A percentile compares a stretch with the other conserved stretches of the same genome.
Evolutionary conservation across 495 filamentous ascomycete species (phyloP).

Genomic region (Parathielavia appendiculata): DNA sequence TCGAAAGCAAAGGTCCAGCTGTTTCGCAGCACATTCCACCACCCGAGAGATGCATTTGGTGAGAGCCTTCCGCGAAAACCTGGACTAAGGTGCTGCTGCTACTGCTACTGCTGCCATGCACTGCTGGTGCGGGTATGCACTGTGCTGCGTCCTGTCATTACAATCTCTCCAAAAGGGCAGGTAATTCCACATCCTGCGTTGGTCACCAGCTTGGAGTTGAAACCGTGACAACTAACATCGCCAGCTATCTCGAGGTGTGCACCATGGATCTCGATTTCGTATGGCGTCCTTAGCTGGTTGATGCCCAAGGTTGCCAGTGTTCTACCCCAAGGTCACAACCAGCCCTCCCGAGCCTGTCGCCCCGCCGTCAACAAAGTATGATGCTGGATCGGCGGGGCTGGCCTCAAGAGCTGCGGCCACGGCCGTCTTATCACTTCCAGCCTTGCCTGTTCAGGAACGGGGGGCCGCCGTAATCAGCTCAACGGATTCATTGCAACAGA

Average conservation of each 20-base stretch:
- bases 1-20: background rate
- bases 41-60: background rate
- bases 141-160: background rate
- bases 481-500: background rate
- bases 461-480: background rate
- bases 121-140: background rate
- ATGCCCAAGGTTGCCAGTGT: slow-evolving; percentile 1
- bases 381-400: slow-evolving; percentile 22
- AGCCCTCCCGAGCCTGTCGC: slow-evolving; percentile 17
- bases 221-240: background rate
- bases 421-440: slow-evolving; percentile 19
- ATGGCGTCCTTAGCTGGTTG: background rate
- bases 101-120: slow-evolving; percentile 3
- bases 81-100: background rate
- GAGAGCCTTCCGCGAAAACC: background rate
- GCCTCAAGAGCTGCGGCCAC: slow-evolving; percentile 28
- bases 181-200: background rate
- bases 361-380: slow-evolving; percentile 28
- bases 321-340: background rate
- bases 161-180: too few species aligned
- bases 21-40: background rate
- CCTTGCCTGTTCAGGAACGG: slow-evolving; percentile 17
- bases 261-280: background rate
- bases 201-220: background rate
- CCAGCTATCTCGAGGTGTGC: background rate